A percentile compares a stretch with the other conserved stretches of the same genome.
phyloP scores from a whole-genome alignment of 2,329 filamentous ascomycete genomes.

The Phaeosphaeriaceae sp. region DNA sequence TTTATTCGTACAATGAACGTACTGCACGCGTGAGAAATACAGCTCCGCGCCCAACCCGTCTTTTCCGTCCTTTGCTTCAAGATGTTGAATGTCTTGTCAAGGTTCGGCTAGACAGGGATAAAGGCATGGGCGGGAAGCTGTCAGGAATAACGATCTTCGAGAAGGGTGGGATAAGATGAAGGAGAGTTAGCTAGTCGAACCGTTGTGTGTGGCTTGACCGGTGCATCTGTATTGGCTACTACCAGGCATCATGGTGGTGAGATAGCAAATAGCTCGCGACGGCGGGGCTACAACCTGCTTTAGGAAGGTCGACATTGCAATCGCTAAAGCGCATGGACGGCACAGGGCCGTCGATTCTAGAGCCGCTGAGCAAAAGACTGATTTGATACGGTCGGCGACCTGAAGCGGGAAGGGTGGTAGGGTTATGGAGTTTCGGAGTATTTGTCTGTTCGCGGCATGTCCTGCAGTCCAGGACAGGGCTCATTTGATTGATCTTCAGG shows the following conservation, averaged over 20 bases:
- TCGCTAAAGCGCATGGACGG: slow-evolving; percentile 1
- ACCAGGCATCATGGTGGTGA: not conserved
- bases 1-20: too few relatives aligned
- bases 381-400: slow-evolving; percentile 3
- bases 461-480: too few relatives aligned
- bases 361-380: not conserved
- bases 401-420: slow-evolving; percentile 23
- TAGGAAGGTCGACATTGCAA: slow-evolving; percentile 2
- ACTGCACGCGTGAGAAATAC: too few relatives aligned
- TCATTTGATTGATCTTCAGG: slow-evolving; percentile 3
- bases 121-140: slow-evolving; percentile 9
- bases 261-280: too few relatives aligned
- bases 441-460: slow-evolving; percentile 10
- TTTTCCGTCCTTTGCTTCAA: too few relatives aligned
- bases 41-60: too few relatives aligned
- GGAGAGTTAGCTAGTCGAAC: not conserved
- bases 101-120: slow-evolving; percentile 13
- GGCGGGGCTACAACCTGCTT: too few relatives aligned
- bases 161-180: slow-evolving; percentile 11
- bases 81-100: slow-evolving; percentile 29
- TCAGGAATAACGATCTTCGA: slow-evolving; percentile 23
- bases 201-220: not conserved
- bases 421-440: slow-evolving; percentile 19
- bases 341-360: not conserved
- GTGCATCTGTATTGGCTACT: not conserved